phyloP scores from a whole-genome alignment of 148 eudicot species.

The Rhododendron molle region DNA sequence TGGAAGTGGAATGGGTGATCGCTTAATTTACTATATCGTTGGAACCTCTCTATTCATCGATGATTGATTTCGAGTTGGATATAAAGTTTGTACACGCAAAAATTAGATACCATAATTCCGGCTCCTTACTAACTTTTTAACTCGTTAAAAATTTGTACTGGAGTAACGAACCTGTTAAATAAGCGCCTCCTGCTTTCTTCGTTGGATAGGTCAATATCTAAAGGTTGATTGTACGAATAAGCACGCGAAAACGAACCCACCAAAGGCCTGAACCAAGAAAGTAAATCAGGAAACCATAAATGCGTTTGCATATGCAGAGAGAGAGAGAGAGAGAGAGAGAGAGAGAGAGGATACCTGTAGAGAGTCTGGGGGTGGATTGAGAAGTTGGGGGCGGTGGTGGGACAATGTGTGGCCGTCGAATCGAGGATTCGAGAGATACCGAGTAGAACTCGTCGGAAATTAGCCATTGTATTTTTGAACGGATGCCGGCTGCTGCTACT shows the following conservation, averaged over 20 bases:
- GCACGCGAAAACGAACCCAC: slow-evolving; percentile 30
- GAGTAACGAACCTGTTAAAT: slow-evolving; percentile 50
- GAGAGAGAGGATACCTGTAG: slow-evolving; percentile 17
- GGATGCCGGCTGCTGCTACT: too few relatives aligned
- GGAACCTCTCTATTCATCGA: too few relatives aligned
- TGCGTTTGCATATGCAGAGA: background rate
- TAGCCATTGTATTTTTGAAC: slow-evolving; percentile 19
- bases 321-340: background rate
- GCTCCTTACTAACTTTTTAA: background rate
- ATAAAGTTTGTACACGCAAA: too few relatives aligned
- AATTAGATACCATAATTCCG: background rate
- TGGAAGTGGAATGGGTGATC: too few relatives aligned
- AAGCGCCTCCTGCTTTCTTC: slow-evolving; percentile 69
- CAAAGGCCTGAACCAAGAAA: slow-evolving; percentile 27
- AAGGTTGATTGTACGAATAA: slow-evolving; percentile 26
- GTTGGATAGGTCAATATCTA: slow-evolving; percentile 59
- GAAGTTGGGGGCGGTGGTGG: background rate
- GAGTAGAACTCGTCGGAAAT: slow-evolving; percentile 35
- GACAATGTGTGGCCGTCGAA: background rate
- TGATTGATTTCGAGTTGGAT: too few relatives aligned
- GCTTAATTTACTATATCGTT: too few relatives aligned
- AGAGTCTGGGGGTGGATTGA: slow-evolving; percentile 6
- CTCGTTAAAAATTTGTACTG: background rate
- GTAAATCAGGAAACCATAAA: too few relatives aligned
- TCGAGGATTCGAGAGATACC: slow-evolving; percentile 32